Evolutionary conservation across 805 yeast species (phyloP).

Genomic region (Ogataea minuta): DNA sequence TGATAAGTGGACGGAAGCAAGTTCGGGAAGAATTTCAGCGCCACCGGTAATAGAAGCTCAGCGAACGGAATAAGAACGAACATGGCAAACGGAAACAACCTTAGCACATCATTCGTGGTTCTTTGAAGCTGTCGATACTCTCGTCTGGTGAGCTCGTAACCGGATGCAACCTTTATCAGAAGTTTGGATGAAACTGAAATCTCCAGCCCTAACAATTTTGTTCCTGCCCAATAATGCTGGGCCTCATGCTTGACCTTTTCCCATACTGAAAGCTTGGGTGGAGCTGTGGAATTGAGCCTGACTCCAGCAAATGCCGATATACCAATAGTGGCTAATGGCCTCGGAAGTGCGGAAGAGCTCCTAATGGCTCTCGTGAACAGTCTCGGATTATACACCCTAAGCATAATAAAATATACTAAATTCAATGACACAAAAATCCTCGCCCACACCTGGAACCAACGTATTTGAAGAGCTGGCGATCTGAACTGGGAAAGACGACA

Average conservation of each 20-base stretch:
- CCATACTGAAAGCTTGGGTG: constrained; percentile 61
- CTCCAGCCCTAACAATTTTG: constrained; percentile 88
- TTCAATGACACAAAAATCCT: constrained; percentile 6
- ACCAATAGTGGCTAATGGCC: no score
- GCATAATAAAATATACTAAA: constrained; percentile 2
- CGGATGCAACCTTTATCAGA: constrained; percentile 75
- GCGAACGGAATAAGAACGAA: constrained; percentile 91
- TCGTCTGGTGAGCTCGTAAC: constrained; percentile 88
- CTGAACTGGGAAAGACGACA: neutral
- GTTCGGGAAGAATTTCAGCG: constrained; percentile 86
- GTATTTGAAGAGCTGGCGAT: neutral
- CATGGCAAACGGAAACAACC: constrained; percentile 89
- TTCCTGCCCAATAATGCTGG: constrained; percentile 91
- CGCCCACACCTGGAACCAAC: constrained; percentile 11
- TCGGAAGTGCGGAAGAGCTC: no score
- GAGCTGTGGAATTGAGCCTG: constrained; percentile 14
- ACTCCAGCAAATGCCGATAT: neutral
- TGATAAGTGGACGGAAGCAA: constrained; percentile 91
- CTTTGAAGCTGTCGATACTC: constrained; percentile 86
- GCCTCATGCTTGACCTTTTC: constrained; percentile 85
- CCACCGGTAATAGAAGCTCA: constrained; percentile 86
- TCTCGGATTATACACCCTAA: constrained; percentile 2
- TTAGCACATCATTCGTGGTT: constrained; percentile 77
- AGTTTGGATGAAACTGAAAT: constrained; percentile 79
- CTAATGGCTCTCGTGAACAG: neutral